Base-by-base conservation (phyloP, 148 eudicot genomes). In the Heliosperma pusillum region DNA sequence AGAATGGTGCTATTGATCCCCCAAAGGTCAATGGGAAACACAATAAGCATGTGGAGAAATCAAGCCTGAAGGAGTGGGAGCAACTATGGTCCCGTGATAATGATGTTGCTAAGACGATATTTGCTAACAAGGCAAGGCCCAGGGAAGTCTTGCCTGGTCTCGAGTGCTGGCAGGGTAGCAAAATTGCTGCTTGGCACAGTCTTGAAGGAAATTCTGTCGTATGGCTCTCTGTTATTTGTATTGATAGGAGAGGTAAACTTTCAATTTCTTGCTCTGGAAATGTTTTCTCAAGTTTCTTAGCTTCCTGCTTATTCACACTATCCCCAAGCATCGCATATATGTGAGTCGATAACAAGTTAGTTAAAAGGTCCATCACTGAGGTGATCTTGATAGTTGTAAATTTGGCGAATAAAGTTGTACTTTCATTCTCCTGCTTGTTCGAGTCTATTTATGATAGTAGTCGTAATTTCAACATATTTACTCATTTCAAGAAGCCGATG, bases 11-110 rank as follows among this genome's bases (percentile, higher is more conserved):
- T 64, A 33, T 81, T 56, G 61, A 80, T 81, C 62, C 77, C 63
- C 89, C 91, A 55, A 91, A 86, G 83, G 86, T 94, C 65, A 94
- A 94, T 81, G 98, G 98, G 50, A 94, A 90, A 57, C 91, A 83
- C 74, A 91, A 84, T 81, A 91, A 91, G 77, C 78, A 82, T 60
- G 75, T 89, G 77, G 81, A 87, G 74, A 80, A 79, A 67, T 66
- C 86, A 83, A 89, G 83, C 72, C 71, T 87, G 79, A 86, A 82
- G 73, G 89, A 81, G 59, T 60, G 76, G 65, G 95, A 84, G 62
- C 86, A 92, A 76, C 61, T 78, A 33, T 78, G 85, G 53, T 85
- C 88, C 64, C 85, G 86, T 69, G 91, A 91, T 77, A 84, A 88
- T 79, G 96, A 90, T 82, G 83, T 94, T 73, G 87, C 90, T 44